Evolutionary conservation across 2,329 filamentous ascomycete genomes (phyloP), one percentile per base, ranked within the genome.

Genomic region (Neofusicoccum sp.): DNA sequence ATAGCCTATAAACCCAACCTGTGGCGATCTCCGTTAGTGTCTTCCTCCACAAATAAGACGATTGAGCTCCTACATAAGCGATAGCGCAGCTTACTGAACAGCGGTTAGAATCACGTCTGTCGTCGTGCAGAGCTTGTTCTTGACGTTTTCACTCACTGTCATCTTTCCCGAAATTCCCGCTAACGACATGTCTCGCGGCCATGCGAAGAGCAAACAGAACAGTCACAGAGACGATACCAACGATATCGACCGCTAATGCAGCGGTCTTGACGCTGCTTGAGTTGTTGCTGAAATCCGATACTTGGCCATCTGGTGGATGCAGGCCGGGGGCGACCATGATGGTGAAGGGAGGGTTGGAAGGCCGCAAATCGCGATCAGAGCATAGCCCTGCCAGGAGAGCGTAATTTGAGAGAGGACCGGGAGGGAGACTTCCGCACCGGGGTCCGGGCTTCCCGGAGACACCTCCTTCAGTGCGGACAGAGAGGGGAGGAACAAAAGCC

Each of bases 171-270:
- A 74, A 64, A 12, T 65, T 67, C n/a, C 74, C 71, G 37, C 69
- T 70, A 52, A 76, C 74, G n/a, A 69, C 69, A 9, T 66, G 58
- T 44, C 74, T 74, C 14, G 73, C 70, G 43, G 68, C 67, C 14
- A 77, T 69, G 6, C 76, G 73, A 39, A 76, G 54, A 1, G 56
- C 61, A 9, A 78, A 67, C 33, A 78, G 73, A 1, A 71, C 16
- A 9, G 71, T 69, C 16, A 72, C 68, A n/a, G 76, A 70, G 1
- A 71, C 70, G 45, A 78, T 73, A 63, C 73, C 77, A 11, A 77
- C 67, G 44, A 66, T 68, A 67, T 78, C 74, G 14, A 74, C 77
- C 33, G 76, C 70, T 2, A 76, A 60, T 63, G 74, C 76, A 48
- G 77, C 62, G 0, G 70, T 77, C 50, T 70, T 64, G 43, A 66